These are phyloP conservation scores for Taphrina populina DNA, from an alignment of 1,139 yeast genomes.

Conservation along the genomic window DNA sequence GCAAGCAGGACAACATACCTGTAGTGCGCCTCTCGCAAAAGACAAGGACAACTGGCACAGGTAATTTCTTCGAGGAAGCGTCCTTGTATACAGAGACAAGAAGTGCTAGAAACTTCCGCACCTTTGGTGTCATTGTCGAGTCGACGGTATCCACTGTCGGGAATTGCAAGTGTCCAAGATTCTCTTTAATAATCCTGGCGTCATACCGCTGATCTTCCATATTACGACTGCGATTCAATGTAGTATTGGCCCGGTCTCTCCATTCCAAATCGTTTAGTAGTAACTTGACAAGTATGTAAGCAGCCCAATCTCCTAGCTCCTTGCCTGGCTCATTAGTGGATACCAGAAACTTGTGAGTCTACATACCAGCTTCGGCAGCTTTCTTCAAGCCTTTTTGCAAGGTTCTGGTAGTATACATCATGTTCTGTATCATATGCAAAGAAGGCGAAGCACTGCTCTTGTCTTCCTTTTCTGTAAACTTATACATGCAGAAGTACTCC, in stretches of 20 bases:
- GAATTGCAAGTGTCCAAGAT: no score
- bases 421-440: no score
- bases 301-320: conserved; percentile 4
- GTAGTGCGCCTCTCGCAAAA: conserved; percentile 36
- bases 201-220: no score
- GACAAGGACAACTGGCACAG: conserved; percentile 24
- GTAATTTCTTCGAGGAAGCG: background rate
- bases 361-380: conserved; percentile 7
- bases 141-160: no score
- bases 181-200: no score
- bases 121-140: conserved; percentile 33
- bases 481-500: conserved; percentile 11
- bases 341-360: background rate
- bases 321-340: background rate
- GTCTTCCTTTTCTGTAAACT: no score
- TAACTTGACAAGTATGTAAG: background rate
- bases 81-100: conserved; percentile 13
- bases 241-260: conserved; percentile 7
- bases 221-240: no score
- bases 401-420: background rate
- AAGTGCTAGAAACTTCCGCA: conserved; percentile 20
- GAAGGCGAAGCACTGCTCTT: no score
- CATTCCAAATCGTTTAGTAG: background rate
- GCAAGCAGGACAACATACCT: no score
- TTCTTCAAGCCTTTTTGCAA: background rate